These are phyloP conservation scores for Sporothrix inflata DNA, from an alignment of 2,329 filamentous ascomycete genomes.

Conservation along the genomic window DNA sequence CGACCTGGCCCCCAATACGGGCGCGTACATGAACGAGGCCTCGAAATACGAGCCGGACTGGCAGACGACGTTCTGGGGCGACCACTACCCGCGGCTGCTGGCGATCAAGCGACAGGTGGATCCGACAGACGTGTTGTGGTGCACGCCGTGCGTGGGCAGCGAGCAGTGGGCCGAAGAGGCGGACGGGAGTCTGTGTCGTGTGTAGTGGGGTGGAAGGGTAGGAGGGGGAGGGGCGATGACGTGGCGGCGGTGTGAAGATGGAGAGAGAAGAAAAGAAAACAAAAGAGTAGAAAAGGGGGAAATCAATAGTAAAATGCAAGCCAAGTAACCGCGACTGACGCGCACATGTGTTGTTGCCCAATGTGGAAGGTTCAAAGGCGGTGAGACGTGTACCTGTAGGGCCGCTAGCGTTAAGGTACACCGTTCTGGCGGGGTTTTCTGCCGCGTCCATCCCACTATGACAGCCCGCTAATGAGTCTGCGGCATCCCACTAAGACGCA, in stretches of 20 bases:
- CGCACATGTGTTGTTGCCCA: conserved; percentile 14
- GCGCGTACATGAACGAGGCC: conserved; percentile 32
- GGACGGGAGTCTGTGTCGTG: conserved; percentile 26
- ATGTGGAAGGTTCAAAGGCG: conserved; percentile 18
- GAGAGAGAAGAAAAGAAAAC: background rate
- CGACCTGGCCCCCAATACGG: conserved; percentile 38
- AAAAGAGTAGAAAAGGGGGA: background rate
- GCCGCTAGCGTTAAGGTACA: background rate
- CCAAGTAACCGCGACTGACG: background rate
- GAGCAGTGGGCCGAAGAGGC: conserved; percentile 32
- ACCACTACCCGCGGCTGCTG: conserved; percentile 39
- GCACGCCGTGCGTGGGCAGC: conserved; percentile 32
- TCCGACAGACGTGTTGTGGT: conserved; percentile 39
- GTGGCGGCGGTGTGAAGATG: conserved; percentile 12
- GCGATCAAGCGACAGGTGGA: conserved; percentile 42
- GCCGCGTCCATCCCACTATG: background rate
- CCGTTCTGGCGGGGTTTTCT: conserved; percentile 22
- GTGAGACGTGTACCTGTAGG: conserved; percentile 7
- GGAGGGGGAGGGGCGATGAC: background rate
- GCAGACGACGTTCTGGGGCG: conserved; percentile 42
- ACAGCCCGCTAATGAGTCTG: background rate
- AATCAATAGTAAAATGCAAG: background rate
- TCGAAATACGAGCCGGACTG: conserved; percentile 37
- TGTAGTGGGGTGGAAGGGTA: background rate
- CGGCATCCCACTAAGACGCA: conserved; percentile 14